A percentile compares a stretch with the other conserved stretches of the same genome.
phyloP scores from a whole-genome alignment of 2,329 filamentous ascomycete species.

The Aureobasidium musti region DNA sequence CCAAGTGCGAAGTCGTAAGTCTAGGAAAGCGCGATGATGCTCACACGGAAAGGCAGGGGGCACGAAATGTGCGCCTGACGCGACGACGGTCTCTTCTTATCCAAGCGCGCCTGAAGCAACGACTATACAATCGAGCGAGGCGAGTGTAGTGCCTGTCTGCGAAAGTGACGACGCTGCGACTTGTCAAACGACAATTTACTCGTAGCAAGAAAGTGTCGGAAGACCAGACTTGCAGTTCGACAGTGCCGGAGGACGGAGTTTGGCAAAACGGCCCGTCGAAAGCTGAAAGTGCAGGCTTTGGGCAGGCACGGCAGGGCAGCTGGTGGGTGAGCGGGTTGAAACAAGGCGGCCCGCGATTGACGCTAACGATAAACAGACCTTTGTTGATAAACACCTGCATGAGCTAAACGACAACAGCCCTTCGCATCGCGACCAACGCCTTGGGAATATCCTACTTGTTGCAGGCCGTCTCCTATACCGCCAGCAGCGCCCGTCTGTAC shows the following conservation, averaged over 20 bases:
- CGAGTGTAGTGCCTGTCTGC: neutral
- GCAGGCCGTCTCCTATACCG: neutral
- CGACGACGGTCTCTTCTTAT: neutral
- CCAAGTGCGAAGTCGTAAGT: neutral
- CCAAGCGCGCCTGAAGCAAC: neutral
- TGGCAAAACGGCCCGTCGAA: neutral
- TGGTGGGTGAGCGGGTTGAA: neutral
- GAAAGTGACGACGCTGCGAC: neutral
- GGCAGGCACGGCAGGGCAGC: too few relatives aligned
- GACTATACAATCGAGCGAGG: neutral
- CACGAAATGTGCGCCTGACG: neutral
- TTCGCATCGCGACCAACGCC: conserved; percentile 9
- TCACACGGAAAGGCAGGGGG: neutral
- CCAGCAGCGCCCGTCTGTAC: conserved; percentile 16
- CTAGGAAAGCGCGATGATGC: conserved; percentile 15
- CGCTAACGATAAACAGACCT: conserved; percentile 26
- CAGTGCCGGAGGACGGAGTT: conserved; percentile 7
- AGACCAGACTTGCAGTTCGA: neutral
- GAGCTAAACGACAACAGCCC: conserved; percentile 13
- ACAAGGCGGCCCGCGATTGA: conserved; percentile 18
- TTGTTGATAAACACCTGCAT: conserved; percentile 27
- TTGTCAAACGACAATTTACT: neutral
- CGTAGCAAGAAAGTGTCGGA: conserved; percentile 1
- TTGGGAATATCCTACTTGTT: neutral
- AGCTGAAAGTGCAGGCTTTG: neutral